Evolutionary conservation across 202 grass and related monocot genomes (phyloP).

Genomic region (Tripidium arundinaceum): DNA sequence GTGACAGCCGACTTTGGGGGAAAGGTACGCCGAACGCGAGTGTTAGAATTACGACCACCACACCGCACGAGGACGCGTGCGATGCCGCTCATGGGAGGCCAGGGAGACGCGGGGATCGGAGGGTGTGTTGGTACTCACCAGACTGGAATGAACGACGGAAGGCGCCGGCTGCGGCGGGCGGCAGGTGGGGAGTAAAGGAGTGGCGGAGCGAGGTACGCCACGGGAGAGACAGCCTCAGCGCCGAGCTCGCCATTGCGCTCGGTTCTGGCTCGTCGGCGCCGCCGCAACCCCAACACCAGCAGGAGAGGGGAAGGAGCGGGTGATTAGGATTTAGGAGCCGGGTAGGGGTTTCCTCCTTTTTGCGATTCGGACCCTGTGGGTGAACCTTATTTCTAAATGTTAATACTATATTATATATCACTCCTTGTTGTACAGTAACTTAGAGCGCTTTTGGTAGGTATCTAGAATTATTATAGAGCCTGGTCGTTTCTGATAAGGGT

Average conservation of each 20-base stretch:
- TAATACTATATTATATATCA: too few species aligned
- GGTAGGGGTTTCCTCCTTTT: conserved; percentile 22
- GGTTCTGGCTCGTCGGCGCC: conserved; percentile 28
- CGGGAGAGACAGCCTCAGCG: conserved; percentile 25
- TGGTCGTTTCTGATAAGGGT: too few species aligned
- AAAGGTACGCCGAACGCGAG: not conserved
- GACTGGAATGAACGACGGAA: conserved; percentile 33
- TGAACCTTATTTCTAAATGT: not conserved
- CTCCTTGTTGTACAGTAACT: too few species aligned
- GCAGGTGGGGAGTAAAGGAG: not conserved
- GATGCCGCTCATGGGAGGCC: not conserved
- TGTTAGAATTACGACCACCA: not conserved
- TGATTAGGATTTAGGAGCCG: too few species aligned
- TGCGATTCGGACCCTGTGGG: not conserved
- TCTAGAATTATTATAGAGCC: too few species aligned
- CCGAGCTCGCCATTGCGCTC: conserved; percentile 37
- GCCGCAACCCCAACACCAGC: conserved; percentile 19
- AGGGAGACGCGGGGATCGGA: not conserved
- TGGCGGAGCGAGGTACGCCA: not conserved
- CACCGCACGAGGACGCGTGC: not conserved
- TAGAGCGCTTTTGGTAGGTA: too few species aligned
- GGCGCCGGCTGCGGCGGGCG: not conserved
- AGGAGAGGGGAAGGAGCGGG: not conserved
- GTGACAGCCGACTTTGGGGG: not conserved
- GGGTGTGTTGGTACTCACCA: conserved; percentile 22